Conservation (phyloP, 164 flowering plant species). For the Magnolia kwangsiensis region DNA sequence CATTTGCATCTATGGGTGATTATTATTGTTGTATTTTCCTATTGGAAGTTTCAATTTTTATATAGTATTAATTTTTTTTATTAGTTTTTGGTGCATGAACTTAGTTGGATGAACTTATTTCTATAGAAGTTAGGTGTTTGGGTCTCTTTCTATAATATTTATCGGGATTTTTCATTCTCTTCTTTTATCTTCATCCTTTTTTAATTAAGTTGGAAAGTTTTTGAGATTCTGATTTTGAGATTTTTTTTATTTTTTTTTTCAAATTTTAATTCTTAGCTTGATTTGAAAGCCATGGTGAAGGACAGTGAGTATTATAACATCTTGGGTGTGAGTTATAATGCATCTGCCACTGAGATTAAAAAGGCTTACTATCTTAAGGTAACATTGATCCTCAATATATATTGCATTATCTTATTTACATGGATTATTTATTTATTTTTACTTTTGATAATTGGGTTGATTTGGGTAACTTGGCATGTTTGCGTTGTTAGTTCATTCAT, state of each 20-base stretch:
- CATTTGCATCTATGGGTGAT: background rate
- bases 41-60: no score
- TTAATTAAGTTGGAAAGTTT: background rate
- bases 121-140: background rate
- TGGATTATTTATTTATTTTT: background rate
- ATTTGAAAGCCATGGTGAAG: constrained; percentile 54
- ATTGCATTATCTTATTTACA: background rate
- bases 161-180: background rate
- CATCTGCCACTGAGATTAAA: constrained; percentile 69
- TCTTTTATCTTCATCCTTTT: background rate
- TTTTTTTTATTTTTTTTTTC: background rate
- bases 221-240: background rate
- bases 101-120: background rate
- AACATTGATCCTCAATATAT: background rate
- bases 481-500: background rate
- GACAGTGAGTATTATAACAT: constrained; percentile 70
- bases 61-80: no score
- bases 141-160: background rate
- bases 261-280: background rate
- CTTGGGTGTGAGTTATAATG: constrained; percentile 64
- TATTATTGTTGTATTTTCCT: no score
- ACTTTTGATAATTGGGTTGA: background rate
- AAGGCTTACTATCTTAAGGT: constrained; percentile 90
- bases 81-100: no score
- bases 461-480: background rate